Percentiles rank a stretch among this genome's conserved stretches.
Conservation (phyloP, 176 grass and related monocot species). For the Cocos nucifera region DNA sequence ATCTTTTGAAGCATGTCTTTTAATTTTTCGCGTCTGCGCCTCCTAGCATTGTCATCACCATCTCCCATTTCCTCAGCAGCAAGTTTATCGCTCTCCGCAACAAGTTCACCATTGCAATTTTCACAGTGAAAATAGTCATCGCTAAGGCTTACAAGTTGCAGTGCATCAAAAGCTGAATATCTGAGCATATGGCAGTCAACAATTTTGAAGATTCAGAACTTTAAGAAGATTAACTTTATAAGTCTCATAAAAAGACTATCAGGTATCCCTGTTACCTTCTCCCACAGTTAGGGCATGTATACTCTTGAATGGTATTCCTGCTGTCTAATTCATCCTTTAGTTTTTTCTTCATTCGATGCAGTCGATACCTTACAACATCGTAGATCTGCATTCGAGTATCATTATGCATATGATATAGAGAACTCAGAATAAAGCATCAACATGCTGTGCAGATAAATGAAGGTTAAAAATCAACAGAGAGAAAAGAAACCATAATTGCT, state of each 20-base stretch:
- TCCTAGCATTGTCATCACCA: slow-evolving; percentile 83
- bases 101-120: slow-evolving; percentile 84
- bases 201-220: too few relatives aligned
- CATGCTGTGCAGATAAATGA: neutral
- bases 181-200: slow-evolving; percentile 15
- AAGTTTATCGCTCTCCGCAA: slow-evolving; percentile 97
- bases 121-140: slow-evolving; percentile 94
- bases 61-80: slow-evolving; percentile 98
- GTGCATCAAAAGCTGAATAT: slow-evolving; percentile 93
- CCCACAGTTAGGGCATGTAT: slow-evolving; percentile 82
- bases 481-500: neutral
- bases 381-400: slow-evolving; percentile 48
- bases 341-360: slow-evolving; percentile 98
- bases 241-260: neutral
- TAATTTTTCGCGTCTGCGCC: slow-evolving; percentile 69
- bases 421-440: neutral
- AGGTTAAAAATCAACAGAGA: neutral
- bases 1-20: slow-evolving; percentile 86
- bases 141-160: slow-evolving; percentile 68
- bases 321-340: slow-evolving; percentile 95
- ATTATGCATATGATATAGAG: neutral
- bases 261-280: slow-evolving; percentile 44
- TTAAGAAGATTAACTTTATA: too few relatives aligned
- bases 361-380: slow-evolving; percentile 87
- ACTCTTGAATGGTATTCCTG: slow-evolving; percentile 90